Conservation (phyloP, 2,329 filamentous ascomycete genomes). For the Xenosphaeropsis pyriputrescens region DNA sequence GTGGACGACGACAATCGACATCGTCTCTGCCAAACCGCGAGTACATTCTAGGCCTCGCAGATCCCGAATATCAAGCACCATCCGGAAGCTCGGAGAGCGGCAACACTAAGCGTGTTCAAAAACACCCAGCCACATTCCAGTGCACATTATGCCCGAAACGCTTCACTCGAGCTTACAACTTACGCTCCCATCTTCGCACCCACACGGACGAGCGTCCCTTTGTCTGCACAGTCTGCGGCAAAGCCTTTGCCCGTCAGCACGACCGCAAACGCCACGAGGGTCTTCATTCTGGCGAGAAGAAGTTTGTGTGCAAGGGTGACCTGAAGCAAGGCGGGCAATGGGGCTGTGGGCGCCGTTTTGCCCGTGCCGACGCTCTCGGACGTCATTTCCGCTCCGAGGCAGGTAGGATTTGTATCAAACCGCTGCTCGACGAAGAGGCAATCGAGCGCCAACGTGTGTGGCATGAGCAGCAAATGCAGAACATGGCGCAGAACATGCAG, state of each 20-base stretch:
- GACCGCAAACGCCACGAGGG: conserved; percentile 96
- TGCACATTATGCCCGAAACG: conserved; percentile 87
- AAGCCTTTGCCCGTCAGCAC: conserved; percentile 94
- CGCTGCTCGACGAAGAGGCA: conserved; percentile 89
- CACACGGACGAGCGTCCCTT: conserved; percentile 97
- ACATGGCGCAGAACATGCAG: conserved; percentile 40
- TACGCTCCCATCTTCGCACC: conserved; percentile 86
- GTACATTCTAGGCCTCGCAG: conserved; percentile 81
- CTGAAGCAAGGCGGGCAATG: conserved; percentile 72
- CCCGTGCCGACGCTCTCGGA: conserved; percentile 85
- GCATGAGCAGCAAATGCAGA: conserved; percentile 57
- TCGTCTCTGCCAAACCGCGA: conserved; percentile 43
- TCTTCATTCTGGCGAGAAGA: conserved; percentile 93
- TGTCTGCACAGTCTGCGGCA: conserved; percentile 91
- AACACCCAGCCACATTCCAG: conserved; percentile 95
- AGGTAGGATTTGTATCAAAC: conserved; percentile 90
- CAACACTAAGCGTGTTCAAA: conserved; percentile 72
- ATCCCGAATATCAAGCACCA: conserved; percentile 66
- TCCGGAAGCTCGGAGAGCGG: conserved; percentile 37
- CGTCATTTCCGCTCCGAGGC: conserved; percentile 93
- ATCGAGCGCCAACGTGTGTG: conserved; percentile 63
- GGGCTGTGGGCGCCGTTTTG: conserved; percentile 89
- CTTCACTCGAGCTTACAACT: conserved; percentile 92
- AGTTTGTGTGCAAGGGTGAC: conserved; percentile 90
- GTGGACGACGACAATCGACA: conserved; percentile 42